These are phyloP conservation scores for Venturiaceae sp. DNA, from an alignment of 2,329 filamentous ascomycete species.

Conservation along the genomic window DNA sequence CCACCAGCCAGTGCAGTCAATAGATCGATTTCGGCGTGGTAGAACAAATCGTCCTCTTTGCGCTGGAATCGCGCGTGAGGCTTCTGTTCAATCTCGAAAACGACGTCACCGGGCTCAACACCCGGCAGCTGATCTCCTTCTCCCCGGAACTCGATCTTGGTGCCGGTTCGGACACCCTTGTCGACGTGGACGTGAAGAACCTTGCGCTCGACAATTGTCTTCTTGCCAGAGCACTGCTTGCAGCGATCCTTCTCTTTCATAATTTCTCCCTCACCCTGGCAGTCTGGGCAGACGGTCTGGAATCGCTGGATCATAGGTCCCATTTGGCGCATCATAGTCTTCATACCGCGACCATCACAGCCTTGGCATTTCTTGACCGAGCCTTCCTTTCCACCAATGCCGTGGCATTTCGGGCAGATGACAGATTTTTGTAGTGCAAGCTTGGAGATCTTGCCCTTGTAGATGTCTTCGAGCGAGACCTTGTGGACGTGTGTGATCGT, in stretches of 20 bases:
- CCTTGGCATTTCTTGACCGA: conserved; percentile 88
- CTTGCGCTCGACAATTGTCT: conserved; percentile 95
- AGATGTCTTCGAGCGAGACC: conserved; percentile 94
- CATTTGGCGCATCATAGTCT: conserved; percentile 99
- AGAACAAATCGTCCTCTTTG: conserved; percentile 92
- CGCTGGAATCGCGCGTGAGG: conserved; percentile 92
- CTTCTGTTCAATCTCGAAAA: conserved; percentile 99
- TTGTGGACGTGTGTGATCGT: conserved; percentile 99
- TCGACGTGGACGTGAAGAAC: conserved; percentile 98
- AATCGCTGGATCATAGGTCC: conserved; percentile 99
- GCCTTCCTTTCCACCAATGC: conserved; percentile 91
- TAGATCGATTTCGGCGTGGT: conserved; percentile 90
- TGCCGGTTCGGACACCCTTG: conserved; percentile 82
- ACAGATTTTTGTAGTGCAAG: conserved; percentile 94
- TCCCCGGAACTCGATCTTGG: conserved; percentile 93
- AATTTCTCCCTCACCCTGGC: conserved; percentile 92
- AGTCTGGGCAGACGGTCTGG: conserved; percentile 98
- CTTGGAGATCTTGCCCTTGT: conserved; percentile 96
- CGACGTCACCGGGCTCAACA: conserved; percentile 87
- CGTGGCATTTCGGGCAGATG: conserved; percentile 91
- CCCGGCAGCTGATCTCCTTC: conserved; percentile 95
- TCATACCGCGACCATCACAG: conserved; percentile 94
- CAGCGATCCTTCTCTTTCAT: conserved; percentile 96
- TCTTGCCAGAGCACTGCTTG: conserved; percentile 95
- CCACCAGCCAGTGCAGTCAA: conserved; percentile 91